Evolutionary conservation across 768 basidiomycete genomes (phyloP).

Genomic region (Pisolithus microcarpus): DNA sequence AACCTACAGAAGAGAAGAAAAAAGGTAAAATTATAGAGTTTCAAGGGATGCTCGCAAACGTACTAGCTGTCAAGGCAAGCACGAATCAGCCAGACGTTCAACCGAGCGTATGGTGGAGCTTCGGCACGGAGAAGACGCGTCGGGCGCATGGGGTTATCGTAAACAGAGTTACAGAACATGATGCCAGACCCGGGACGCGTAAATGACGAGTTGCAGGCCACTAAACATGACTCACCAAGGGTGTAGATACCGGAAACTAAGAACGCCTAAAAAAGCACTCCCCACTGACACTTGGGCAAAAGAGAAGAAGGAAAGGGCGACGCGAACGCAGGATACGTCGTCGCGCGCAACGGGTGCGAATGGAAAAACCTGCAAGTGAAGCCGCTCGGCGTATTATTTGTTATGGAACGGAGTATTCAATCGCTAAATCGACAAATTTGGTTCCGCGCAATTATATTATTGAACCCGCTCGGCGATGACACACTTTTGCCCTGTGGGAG

Average conservation of each 20-base stretch:
- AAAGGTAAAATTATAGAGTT: constrained; percentile 27
- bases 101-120: constrained; percentile 10
- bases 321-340: constrained; percentile 10
- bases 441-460: constrained; percentile 25
- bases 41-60: constrained; percentile 25
- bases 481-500: constrained; percentile 18
- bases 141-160: constrained; percentile 22
- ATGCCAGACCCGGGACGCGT: constrained; percentile 25
- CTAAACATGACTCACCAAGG: constrained; percentile 21
- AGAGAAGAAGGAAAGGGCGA: constrained; percentile 19
- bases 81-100: constrained; percentile 19
- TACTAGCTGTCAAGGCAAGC: constrained; percentile 28
- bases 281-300: constrained; percentile 12
- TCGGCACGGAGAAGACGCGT: constrained; percentile 28
- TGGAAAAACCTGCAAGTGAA: constrained; percentile 25
- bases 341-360: constrained; percentile 21
- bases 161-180: constrained; percentile 20
- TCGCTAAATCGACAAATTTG: constrained; percentile 27
- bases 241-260: constrained; percentile 24
- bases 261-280: constrained; percentile 9
- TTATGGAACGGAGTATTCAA: constrained; percentile 29
- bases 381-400: constrained; percentile 25
- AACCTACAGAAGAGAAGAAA: constrained; percentile 24
- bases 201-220: constrained; percentile 9
- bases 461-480: constrained; percentile 26